phyloP scores from a whole-genome alignment of 345 rosid genomes.

The Rhizophora mangle region DNA sequence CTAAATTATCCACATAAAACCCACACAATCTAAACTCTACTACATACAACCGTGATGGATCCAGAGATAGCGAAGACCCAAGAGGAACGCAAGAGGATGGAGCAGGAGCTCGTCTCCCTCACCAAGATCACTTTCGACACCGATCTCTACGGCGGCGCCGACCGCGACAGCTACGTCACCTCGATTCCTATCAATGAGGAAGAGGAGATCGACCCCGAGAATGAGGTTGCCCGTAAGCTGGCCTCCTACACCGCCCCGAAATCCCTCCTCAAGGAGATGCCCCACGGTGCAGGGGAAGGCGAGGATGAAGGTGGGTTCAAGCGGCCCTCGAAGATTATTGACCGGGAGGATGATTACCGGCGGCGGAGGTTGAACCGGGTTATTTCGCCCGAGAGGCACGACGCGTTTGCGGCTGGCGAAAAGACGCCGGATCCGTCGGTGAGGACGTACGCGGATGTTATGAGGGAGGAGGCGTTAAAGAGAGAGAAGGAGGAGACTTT shows the following conservation, averaged over 20 bases:
- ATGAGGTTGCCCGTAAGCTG: constrained; percentile 68
- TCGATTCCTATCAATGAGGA: constrained; percentile 88
- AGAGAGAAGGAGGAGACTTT: constrained; percentile 57
- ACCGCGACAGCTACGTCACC: constrained; percentile 56
- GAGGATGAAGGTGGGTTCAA: constrained; percentile 55
- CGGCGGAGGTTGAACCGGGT: constrained; percentile 75
- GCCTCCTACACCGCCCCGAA: constrained; percentile 94
- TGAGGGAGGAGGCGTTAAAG: constrained; percentile 75
- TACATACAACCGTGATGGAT: constrained; percentile 30
- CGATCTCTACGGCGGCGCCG: constrained; percentile 75
- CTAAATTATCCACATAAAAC: too few relatives aligned
- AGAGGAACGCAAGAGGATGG: constrained; percentile 68
- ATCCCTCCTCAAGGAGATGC: constrained; percentile 68
- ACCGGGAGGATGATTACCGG: constrained; percentile 90
- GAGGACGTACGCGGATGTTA: constrained; percentile 73
- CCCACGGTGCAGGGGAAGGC: constrained; percentile 57
- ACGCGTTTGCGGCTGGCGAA: constrained; percentile 85
- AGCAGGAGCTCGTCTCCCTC: constrained; percentile 74
- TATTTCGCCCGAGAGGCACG: constrained; percentile 91
- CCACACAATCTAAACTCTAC: too few relatives aligned
- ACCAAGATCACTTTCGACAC: constrained; percentile 66
- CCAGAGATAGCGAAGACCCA: constrained; percentile 79
- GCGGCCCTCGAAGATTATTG: constrained; percentile 68
- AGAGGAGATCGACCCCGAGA: constrained; percentile 65
- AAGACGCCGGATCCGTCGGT: constrained; percentile 85